A percentile compares a stretch with the other conserved stretches of the same genome.
These are phyloP conservation scores for Drechslerella coelobrocha DNA, from an alignment of 2,329 filamentous ascomycete genomes.

Conservation along the genomic window DNA sequence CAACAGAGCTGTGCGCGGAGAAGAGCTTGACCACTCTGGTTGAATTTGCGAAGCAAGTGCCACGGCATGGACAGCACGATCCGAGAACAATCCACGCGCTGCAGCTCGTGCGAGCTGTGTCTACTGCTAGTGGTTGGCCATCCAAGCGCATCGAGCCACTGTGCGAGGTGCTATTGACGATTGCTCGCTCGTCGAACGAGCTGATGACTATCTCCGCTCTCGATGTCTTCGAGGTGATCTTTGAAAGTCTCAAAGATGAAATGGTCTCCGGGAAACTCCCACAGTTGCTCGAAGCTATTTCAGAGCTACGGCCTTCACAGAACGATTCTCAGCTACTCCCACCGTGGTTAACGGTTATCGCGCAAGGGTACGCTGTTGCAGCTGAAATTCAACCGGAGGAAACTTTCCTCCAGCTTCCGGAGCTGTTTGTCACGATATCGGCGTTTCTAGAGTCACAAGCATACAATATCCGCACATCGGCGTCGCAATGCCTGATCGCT, in stretches of 20 bases:
- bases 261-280: conserved; percentile 88
- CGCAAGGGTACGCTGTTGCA: conserved; percentile 90
- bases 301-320: conserved; percentile 85
- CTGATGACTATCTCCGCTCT: conserved; percentile 96
- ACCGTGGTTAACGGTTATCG: conserved; percentile 95
- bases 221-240: conserved; percentile 97
- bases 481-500: conserved; percentile 91
- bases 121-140: conserved; percentile 92
- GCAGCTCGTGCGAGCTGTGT: conserved; percentile 89
- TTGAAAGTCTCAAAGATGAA: conserved; percentile 86
- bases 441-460: conserved; percentile 84
- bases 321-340: conserved; percentile 95
- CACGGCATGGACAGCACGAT: conserved; percentile 78
- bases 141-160: conserved; percentile 92
- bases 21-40: conserved; percentile 81
- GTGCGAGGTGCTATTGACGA: conserved; percentile 85
- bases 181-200: conserved; percentile 89
- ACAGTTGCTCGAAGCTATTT: conserved; percentile 71
- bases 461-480: conserved; percentile 91
- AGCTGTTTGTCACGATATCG: conserved; percentile 79
- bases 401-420: conserved; percentile 87
- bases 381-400: conserved; percentile 87
- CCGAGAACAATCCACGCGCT: conserved; percentile 88
- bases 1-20: conserved; percentile 94
- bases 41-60: conserved; percentile 72